Evolutionary conservation across 1,284 basidiomycete species (phyloP), one percentile per base, ranked within the genome.

Genomic region (Marasmius tenuissimus): DNA sequence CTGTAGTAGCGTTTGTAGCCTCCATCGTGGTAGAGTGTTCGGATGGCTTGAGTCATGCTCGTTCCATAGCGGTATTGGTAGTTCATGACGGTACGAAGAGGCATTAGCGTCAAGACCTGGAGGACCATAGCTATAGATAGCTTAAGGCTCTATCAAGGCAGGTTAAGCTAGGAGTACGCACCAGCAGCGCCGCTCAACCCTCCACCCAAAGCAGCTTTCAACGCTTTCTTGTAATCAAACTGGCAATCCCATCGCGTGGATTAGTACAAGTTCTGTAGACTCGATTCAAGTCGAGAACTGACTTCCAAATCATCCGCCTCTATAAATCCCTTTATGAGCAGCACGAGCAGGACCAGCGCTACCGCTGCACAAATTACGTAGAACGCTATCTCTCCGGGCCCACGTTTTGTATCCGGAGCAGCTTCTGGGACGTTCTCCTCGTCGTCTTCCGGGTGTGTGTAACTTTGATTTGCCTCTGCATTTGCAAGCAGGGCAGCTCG

Each of bases 61-160:
- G 89, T 89, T 8, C 94, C 94, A 70, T 88, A 95, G 55, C 90
- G 85, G 70, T 92, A 93, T 75, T 93, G 93, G 72, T 93, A 95
- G 78, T 96, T 96, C 94, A 96, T 96, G 60, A 94, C 82, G 1
- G 94, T 97, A 27, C 93, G 85, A 1, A 93, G 73, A 1, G 91
- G 91, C 88, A 96, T 96, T 59, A 95, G 81, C 0, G 88, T 86
- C 50, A 94, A 73, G 12, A 97, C 94, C 72, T 96, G 94, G 3
- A 96, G 78, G 8, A 96, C 83, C 94, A 96, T 96, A 0, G 93
- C 94, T 84, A 22, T 16, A 51, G 7, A 27, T 18, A 10, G n/a
- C 8, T 49, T 47, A 8, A 48, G 37, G 56, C 27, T 27, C n/a
- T 2, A 39, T 18, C n/a, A 10, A 5, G 18, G 27, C 4, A 8